Conservation (phyloP, 176 grass and related monocot species). For the Canna indica region DNA sequence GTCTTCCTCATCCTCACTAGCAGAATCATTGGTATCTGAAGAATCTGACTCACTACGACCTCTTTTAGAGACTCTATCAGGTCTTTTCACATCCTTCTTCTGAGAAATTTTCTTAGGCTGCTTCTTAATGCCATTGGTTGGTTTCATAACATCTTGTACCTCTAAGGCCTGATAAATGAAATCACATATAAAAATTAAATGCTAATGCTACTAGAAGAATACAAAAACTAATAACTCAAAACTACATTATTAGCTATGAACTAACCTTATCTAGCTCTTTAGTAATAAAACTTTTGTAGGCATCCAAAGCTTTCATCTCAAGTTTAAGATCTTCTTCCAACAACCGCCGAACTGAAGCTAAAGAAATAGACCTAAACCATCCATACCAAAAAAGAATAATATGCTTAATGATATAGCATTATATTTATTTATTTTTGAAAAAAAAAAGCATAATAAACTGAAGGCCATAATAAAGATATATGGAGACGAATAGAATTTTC, state of each 20-base stretch:
- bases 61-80: slow-evolving; percentile 52
- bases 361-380: slow-evolving; percentile 60
- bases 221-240: slow-evolving; percentile 14
- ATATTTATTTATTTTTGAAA: too few species aligned
- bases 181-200: background rate
- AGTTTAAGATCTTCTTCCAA: slow-evolving; percentile 93
- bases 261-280: slow-evolving; percentile 60
- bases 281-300: slow-evolving; percentile 54
- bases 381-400: slow-evolving; percentile 2
- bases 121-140: slow-evolving; percentile 53
- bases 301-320: slow-evolving; percentile 67
- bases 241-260: slow-evolving; percentile 6
- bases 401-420: background rate
- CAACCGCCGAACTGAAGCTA: slow-evolving; percentile 67
- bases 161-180: slow-evolving; percentile 41
- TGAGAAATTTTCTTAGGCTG: slow-evolving; percentile 33
- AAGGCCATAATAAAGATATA: background rate
- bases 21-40: slow-evolving; percentile 44
- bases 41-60: slow-evolving; percentile 36
- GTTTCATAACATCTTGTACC: slow-evolving; percentile 28
- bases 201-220: background rate
- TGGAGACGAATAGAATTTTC: background rate
- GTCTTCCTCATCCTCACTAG: slow-evolving; percentile 44
- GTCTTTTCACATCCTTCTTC: slow-evolving; percentile 26
- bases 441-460: background rate